A percentile compares a stretch with the other conserved stretches of the same genome.
These are phyloP conservation scores for Plasmodium gonderi DNA, from an alignment of 169 alveolate species.

Conservation along the genomic window DNA sequence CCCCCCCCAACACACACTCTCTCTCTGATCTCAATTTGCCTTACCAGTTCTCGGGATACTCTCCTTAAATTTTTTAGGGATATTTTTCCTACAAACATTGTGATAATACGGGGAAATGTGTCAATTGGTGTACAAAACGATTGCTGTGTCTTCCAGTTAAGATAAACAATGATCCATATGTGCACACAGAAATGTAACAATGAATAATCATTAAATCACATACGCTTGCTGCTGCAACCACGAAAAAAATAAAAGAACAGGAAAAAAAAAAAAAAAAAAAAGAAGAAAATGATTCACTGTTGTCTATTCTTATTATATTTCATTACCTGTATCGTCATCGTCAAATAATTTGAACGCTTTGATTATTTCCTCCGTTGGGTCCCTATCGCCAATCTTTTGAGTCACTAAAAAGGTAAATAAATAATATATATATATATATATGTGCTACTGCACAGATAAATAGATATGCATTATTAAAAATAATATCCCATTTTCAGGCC, in stretches of 20 bases:
- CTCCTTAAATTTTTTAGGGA: slow-evolving; percentile 94
- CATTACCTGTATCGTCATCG: slow-evolving; percentile 93
- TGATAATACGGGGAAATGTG: not conserved
- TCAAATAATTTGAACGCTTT: slow-evolving; percentile 96
- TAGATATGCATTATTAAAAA: too few species aligned
- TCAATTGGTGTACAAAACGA: not conserved
- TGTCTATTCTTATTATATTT: not conserved
- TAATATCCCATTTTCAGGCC: not conserved
- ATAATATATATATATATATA: not conserved
- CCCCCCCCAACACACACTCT: too few species aligned
- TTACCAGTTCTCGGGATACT: slow-evolving; percentile 95
- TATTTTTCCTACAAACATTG: slow-evolving; percentile 88
- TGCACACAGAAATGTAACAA: not conserved
- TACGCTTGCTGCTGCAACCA: not conserved
- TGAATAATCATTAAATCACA: not conserved
- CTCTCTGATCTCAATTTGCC: too few species aligned
- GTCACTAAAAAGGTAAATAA: slow-evolving; percentile 81
- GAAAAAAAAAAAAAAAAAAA: not conserved
- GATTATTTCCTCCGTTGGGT: slow-evolving; percentile 96
- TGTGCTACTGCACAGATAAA: too few species aligned
- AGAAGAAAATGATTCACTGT: not conserved
- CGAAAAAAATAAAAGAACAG: too few species aligned
- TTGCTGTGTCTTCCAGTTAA: not conserved
- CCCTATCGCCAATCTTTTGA: slow-evolving; percentile 92
- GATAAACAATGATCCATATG: too few species aligned